Evolutionary conservation across 306 rosid genomes (phyloP), one percentile per base, ranked within the genome.

Genomic region (Prunus mira): DNA sequence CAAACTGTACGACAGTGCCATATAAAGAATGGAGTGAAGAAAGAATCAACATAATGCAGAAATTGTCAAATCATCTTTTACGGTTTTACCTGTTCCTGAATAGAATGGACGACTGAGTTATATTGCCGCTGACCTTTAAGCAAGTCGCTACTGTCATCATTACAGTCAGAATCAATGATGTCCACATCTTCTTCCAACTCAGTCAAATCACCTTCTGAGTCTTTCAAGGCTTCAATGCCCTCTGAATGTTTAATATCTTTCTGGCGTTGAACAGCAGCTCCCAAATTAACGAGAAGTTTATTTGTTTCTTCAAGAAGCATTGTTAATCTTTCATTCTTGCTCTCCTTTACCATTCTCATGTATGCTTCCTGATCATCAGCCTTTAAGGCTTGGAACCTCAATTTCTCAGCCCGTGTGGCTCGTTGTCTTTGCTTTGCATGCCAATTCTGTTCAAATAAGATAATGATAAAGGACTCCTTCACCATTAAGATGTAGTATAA

Each of bases 301-400:
- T 96, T 96, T 67, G 99, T 96, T 89, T 96, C 99, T 88, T 96
- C 97, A 63, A 96, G 97, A 80, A 96, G 99, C 28, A 78, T 54
- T 51, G 99, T 96, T 84, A 96, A 81, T 73, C 99, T 83, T 80
- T 96, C 99, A 78, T 96, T 96, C 86, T 96, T 96, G 81, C 99
- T 96, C 86, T 96, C 99, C 83, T 92, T 96, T 71, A 96, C 99
- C 98, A 96, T 85, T 96, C 96, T 92, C 98, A 96, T 92, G 86
- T 96, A 96, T 50, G 98, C 99, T 89, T 96, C 99, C 91, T 96
- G 99, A 84, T 96, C 99, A 86, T 96, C 99, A 56, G 99, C 85
- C 87, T 89, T 96, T 84, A 96, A 87, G 41, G 99, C 99, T 86
- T 96, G 99, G 80, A 92, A 96, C 81, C 99, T 96, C 89, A 92